phyloP scores from a whole-genome alignment of 2,329 filamentous ascomycete species.

The Exserohilum rostratum region DNA sequence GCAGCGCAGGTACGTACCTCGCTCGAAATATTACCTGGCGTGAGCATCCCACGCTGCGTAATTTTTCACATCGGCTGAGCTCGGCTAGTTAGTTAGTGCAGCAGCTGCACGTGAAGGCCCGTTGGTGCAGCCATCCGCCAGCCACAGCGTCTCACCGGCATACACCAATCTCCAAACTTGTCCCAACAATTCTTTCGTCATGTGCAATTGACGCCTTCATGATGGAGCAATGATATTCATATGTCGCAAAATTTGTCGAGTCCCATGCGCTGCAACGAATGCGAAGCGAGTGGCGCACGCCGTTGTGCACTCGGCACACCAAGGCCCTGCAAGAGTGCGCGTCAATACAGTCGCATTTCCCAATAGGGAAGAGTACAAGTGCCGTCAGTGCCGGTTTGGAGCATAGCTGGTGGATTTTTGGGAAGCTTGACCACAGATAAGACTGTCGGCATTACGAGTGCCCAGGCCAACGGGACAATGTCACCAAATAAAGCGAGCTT shows the following conservation, averaged over 20 bases:
- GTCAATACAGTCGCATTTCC: slow-evolving; percentile 1
- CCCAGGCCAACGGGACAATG: not conserved
- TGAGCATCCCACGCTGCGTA: slow-evolving; percentile 1
- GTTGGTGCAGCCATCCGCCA: slow-evolving; percentile 6
- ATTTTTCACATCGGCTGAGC: slow-evolving; percentile 11
- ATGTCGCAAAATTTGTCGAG: not conserved
- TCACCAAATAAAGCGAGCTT: not conserved
- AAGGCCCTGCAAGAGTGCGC: slow-evolving; percentile 8
- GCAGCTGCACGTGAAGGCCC: slow-evolving; percentile 7
- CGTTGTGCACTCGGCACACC: slow-evolving; percentile 1
- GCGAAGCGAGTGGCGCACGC: not conserved
- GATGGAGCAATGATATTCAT: not conserved
- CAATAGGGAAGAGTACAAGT: not conserved
- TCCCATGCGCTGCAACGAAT: not conserved
- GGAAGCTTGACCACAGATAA: not conserved
- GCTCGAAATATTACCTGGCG: slow-evolving; percentile 2
- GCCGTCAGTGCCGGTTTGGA: not conserved
- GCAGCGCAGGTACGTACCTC: slow-evolving; percentile 14
- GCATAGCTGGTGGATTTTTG: not conserved
- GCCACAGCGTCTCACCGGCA: slow-evolving; percentile 1
- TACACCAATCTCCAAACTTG: not conserved
- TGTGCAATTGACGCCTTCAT: slow-evolving; percentile 1
- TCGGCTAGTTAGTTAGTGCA: slow-evolving; percentile 2
- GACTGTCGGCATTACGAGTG: not conserved
- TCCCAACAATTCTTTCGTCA: slow-evolving; percentile 7